Conservation (phyloP, 176 grass and related monocot species). For the Chloris gayana region DNA sequence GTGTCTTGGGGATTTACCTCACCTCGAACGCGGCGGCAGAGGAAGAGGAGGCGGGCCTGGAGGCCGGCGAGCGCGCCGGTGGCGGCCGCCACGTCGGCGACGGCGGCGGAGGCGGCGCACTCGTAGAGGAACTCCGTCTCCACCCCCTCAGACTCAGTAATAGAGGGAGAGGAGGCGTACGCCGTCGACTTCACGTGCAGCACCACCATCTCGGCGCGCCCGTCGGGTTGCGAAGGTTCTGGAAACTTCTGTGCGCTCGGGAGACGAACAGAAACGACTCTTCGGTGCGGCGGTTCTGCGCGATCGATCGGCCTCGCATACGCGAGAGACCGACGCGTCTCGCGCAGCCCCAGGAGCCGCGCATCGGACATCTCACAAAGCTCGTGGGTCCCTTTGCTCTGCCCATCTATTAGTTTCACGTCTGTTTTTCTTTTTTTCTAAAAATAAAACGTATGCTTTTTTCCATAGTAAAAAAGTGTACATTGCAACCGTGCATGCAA, state of each 20-base stretch:
- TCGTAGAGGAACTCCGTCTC: slow-evolving; percentile 54
- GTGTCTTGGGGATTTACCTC: neutral
- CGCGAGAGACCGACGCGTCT: no score
- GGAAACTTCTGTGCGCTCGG: slow-evolving; percentile 12
- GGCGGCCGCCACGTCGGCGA: slow-evolving; percentile 46
- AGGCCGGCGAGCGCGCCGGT: slow-evolving; percentile 34
- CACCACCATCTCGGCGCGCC: slow-evolving; percentile 40
- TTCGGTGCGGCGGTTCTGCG: no score
- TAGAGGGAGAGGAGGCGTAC: neutral
- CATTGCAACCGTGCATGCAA: no score
- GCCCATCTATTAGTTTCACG: no score
- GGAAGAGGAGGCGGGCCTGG: slow-evolving; percentile 47
- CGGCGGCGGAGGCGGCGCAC: slow-evolving; percentile 34
- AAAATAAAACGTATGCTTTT: no score
- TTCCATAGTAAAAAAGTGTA: no score
- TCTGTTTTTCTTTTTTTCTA: no score
- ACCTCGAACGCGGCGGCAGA: slow-evolving; percentile 43
- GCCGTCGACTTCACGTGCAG: slow-evolving; percentile 35
- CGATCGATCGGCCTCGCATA: no score
- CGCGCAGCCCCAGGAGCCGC: no score
- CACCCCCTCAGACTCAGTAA: neutral
- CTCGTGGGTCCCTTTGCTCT: no score
- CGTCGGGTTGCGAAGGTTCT: neutral
- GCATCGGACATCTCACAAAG: no score
- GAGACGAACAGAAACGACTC: neutral